Base-by-base conservation (phyloP, 345 rosid species). In the Firmiana major region DNA sequence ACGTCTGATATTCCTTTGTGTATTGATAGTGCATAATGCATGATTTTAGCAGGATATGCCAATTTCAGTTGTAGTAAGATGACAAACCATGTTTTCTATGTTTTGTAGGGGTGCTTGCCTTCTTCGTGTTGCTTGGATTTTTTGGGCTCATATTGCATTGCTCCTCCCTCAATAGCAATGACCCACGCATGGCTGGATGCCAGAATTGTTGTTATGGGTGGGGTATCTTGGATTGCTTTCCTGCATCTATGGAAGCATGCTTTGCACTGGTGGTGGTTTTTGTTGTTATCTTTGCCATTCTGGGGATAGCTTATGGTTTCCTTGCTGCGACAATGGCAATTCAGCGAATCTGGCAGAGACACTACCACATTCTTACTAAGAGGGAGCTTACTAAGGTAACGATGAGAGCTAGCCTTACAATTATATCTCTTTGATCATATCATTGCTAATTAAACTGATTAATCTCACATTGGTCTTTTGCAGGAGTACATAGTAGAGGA, bases 171-270 rank as follows among this genome's bases (percentile, higher is more conserved):
- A 90, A 90, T 74, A 82, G 84, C 71, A 92, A 89, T 65, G 97
- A 95, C 73, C 96, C 98, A 24, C 84, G 92, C 77, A 92, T 93
- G 96, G 96, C 92, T 65, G 93, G 96, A 63, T 93, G 99, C 85
- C 98, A 92, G 81, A 92, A 93, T 80, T 92, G 98, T 88, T 95
- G 98, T 80, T 95, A 93, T 74, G 98, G 99, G 62, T 91, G 98
- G 99, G 98, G 98, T 43, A 87, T 93, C 81, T 86, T 93, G 86
- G 98, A 95, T 78, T 91, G 97, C 80, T 95, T 95, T 84, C 98
- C 98, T 68, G 97, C 97, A 43, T 93, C 98, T 10, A 84, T 95
- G 97, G 99, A 95, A 83, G 98, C 97, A 40, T 90, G 97, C 81
- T 92, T 95, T 81, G 96, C 96, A 42, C 84, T 93, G 66, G 92